Evolutionary conservation across 345 rosid genomes (phyloP).

Genomic region (Dovyalis caffra): DNA sequence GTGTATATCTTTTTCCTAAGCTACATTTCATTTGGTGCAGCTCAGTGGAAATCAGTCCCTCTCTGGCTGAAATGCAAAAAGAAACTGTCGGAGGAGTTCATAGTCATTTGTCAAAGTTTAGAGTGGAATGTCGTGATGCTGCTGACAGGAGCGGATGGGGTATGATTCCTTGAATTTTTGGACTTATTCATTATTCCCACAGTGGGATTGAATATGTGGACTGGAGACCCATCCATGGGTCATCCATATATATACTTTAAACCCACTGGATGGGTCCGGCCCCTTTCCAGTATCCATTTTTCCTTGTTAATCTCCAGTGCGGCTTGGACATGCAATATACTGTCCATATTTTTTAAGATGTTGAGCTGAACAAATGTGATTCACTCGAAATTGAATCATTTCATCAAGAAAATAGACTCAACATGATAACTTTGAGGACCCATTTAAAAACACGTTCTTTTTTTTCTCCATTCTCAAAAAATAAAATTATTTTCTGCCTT

Average conservation of each 20-base stretch:
- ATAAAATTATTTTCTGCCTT: too few species aligned
- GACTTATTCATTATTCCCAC: not conserved
- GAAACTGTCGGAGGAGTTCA: constrained; percentile 84
- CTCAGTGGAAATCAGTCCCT: constrained; percentile 93
- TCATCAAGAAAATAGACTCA: too few species aligned
- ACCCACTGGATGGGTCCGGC: not conserved
- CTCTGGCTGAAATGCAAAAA: constrained; percentile 78
- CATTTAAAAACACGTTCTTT: too few species aligned
- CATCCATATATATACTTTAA: not conserved
- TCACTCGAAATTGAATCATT: too few species aligned
- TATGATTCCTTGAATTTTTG: constrained; percentile 26
- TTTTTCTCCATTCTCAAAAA: too few species aligned
- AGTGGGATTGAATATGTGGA: not conserved
- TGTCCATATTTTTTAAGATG: not conserved
- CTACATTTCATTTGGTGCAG: constrained; percentile 41
- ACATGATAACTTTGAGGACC: too few species aligned
- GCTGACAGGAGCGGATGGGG: constrained; percentile 88
- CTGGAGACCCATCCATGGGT: not conserved
- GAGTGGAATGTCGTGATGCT: constrained; percentile 92
- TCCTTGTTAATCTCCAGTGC: not conserved
- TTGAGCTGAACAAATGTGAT: too few species aligned
- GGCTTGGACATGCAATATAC: not conserved
- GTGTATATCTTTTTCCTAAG: not conserved
- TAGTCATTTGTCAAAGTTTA: constrained; percentile 78
- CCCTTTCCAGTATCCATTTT: not conserved